A percentile compares a stretch with the other conserved stretches of the same genome.
These are phyloP conservation scores for Streptanthus diversifolius DNA, from an alignment of 345 rosid genomes.

Conservation along the genomic window DNA sequence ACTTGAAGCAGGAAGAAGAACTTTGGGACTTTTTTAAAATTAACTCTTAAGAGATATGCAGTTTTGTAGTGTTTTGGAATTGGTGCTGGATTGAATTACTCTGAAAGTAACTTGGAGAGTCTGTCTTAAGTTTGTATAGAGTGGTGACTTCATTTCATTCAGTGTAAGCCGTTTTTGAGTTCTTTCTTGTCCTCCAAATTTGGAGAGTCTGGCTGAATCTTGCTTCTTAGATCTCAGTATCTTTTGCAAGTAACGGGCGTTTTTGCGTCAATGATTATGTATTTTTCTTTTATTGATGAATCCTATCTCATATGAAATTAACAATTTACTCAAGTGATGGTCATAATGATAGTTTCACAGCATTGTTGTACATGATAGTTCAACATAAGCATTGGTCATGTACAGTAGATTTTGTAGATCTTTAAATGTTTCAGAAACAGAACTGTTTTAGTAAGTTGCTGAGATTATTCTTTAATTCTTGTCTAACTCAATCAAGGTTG, in stretches of 20 bases:
- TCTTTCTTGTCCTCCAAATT: background rate
- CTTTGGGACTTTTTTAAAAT: background rate
- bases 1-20: background rate
- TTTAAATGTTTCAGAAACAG: background rate
- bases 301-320: background rate
- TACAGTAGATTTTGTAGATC: background rate
- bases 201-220: background rate
- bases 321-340: background rate
- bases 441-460: background rate
- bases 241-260: no score
- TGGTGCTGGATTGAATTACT: background rate
- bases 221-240: background rate
- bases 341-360: background rate
- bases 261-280: background rate
- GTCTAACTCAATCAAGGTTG: constrained; percentile 32
- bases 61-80: background rate
- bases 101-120: background rate
- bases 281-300: background rate
- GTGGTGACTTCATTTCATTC: background rate
- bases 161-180: background rate
- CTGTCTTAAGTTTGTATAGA: background rate
- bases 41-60: background rate
- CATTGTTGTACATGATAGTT: background rate
- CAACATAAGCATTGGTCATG: background rate
- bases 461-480: background rate